Evolutionary conservation across 805 yeast species (phyloP).

Genomic region (Metschnikowia colocasiae): DNA sequence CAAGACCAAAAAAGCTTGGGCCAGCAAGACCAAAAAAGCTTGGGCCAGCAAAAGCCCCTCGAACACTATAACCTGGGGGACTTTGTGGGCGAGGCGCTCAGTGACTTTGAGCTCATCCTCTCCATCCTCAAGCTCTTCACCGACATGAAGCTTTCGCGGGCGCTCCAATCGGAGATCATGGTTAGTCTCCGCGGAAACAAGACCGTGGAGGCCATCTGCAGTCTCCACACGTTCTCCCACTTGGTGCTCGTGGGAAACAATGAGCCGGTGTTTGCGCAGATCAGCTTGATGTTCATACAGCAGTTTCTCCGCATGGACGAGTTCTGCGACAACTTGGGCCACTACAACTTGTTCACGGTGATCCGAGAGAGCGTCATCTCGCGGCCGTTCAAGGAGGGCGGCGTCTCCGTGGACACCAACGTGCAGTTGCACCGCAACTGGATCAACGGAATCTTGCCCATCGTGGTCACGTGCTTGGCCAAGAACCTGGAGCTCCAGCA

Average conservation of each 20-base stretch:
- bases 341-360: conserved; percentile 59
- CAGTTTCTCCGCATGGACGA: conserved; percentile 60
- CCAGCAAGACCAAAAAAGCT: no score
- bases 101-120: conserved; percentile 61
- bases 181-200: conserved; percentile 53
- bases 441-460: conserved; percentile 78
- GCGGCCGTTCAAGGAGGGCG: conserved; percentile 60
- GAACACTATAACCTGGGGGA: conserved; percentile 19
- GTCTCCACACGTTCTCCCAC: conserved; percentile 67
- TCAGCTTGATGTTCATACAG: conserved; percentile 62
- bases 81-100: conserved; percentile 48
- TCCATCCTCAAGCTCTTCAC: conserved; percentile 61
- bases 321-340: conserved; percentile 64
- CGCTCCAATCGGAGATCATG: conserved; percentile 49
- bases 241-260: conserved; percentile 49
- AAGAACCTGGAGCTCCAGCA: conserved; percentile 66
- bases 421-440: conserved; percentile 72
- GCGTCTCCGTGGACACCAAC: conserved; percentile 46
- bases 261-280: conserved; percentile 69
- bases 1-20: no score
- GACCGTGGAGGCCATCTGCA: conserved; percentile 57
- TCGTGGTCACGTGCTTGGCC: conserved; percentile 55
- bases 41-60: no score
- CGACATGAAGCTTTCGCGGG: conserved; percentile 43
- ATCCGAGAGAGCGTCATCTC: conserved; percentile 75